Conservation (phyloP, 352 stramenopile genomes). For the Pythium aquatile region DNA sequence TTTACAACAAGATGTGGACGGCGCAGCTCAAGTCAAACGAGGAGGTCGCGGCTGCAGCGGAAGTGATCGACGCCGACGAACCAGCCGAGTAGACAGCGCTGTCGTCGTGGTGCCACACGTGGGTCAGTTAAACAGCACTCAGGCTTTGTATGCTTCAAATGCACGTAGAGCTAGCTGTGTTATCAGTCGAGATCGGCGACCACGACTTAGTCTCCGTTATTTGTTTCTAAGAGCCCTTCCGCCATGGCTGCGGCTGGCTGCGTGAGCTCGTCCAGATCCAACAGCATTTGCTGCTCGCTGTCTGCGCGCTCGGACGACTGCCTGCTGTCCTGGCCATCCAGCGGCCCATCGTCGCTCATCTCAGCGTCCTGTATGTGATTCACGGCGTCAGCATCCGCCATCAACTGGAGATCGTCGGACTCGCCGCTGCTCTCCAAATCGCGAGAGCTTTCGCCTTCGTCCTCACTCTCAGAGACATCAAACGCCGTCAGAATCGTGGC, state of each 20-base stretch:
- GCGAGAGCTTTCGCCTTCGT: neutral
- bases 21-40: conserved; percentile 70
- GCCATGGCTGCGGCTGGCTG: neutral
- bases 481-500: neutral
- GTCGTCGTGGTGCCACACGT: neutral
- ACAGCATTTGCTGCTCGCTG: conserved; percentile 19
- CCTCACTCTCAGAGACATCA: neutral
- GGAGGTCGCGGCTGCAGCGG: conserved; percentile 16
- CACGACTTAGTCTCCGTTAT: neutral
- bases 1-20: conserved; percentile 83
- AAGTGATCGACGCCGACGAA: neutral
- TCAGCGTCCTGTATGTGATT: conserved; percentile 4
- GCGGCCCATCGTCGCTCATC: neutral
- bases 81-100: neutral
- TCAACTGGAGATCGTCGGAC: conserved; percentile 23
- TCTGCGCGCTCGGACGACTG: neutral
- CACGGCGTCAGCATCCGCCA: conserved; percentile 19
- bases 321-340: neutral
- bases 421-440: conserved; percentile 3
- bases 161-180: neutral
- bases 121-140: neutral
- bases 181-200: conserved; percentile 13
- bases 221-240: neutral
- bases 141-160: conserved; percentile 1
- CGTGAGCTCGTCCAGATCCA: conserved; percentile 16